A percentile compares a stretch with the other conserved stretches of the same genome.
These are phyloP conservation scores for Aspergillus biplanus DNA, from an alignment of 495 filamentous ascomycete species.

Conservation along the genomic window DNA sequence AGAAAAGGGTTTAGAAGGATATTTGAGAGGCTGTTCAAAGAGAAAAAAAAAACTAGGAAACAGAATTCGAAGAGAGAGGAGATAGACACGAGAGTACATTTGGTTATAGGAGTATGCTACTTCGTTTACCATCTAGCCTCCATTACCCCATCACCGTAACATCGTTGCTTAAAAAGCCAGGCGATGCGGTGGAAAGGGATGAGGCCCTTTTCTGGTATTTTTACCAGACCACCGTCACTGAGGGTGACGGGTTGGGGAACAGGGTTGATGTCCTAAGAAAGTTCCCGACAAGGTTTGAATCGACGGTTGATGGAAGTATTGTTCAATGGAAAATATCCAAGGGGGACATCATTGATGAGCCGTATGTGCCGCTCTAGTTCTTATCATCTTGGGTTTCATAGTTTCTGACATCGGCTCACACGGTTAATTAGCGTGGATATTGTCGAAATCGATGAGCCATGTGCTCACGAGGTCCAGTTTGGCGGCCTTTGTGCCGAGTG, in stretches of 20 bases:
- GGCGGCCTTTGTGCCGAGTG: slow-evolving; percentile 87
- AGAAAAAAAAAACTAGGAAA: slow-evolving; percentile 16
- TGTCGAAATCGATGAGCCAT: slow-evolving; percentile 86
- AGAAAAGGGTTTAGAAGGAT: background rate
- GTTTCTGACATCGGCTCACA: slow-evolving; percentile 32
- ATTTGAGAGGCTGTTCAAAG: slow-evolving; percentile 15
- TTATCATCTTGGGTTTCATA: background rate
- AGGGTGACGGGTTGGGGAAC: slow-evolving; percentile 71
- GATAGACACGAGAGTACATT: slow-evolving; percentile 1
- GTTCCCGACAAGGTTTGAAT: slow-evolving; percentile 77
- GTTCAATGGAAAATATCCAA: slow-evolving; percentile 73
- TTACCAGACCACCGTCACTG: slow-evolving; percentile 75
- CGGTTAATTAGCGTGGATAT: slow-evolving; percentile 53
- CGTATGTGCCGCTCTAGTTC: slow-evolving; percentile 27
- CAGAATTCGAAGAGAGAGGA: slow-evolving; percentile 4
- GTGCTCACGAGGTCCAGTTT: slow-evolving; percentile 88
- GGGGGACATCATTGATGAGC: slow-evolving; percentile 66
- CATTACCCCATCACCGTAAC: slow-evolving; percentile 96
- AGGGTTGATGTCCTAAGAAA: slow-evolving; percentile 68
- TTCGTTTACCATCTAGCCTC: slow-evolving; percentile 59
- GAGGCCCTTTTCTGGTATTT: slow-evolving; percentile 81
- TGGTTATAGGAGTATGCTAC: slow-evolving; percentile 46
- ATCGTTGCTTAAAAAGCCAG: slow-evolving; percentile 74
- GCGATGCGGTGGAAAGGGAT: slow-evolving; percentile 73
- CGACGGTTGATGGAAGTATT: slow-evolving; percentile 77